phyloP scores from a whole-genome alignment of 2,329 filamentous ascomycete genomes.

The Fusarium euwallaceae region DNA sequence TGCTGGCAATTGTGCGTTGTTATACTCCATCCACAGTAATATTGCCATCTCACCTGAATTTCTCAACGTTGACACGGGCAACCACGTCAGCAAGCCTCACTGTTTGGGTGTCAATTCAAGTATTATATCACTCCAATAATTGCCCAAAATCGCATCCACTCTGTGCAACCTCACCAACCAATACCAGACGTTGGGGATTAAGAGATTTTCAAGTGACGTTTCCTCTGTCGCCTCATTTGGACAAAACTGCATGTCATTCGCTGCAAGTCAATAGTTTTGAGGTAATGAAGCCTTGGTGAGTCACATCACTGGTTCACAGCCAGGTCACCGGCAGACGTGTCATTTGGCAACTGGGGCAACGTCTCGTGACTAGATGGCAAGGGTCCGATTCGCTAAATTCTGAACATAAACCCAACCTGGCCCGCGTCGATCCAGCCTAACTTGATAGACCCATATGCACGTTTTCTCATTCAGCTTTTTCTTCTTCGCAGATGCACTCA shows the following conservation, averaged over 20 bases:
- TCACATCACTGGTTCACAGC: neutral
- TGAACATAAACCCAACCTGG: neutral
- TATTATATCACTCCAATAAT: neutral
- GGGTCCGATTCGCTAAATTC: constrained; percentile 2
- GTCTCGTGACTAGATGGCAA: constrained; percentile 1
- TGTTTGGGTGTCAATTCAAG: neutral
- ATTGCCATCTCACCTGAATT: neutral
- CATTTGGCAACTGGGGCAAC: neutral
- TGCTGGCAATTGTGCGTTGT: neutral
- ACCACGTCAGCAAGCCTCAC: neutral
- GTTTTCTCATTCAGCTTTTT: neutral
- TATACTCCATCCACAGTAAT: neutral
- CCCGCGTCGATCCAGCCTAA: neutral
- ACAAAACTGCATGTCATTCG: neutral
- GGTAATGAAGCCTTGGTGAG: neutral
- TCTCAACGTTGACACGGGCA: neutral
- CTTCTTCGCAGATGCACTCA: neutral
- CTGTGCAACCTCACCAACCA: neutral
- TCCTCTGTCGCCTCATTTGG: neutral
- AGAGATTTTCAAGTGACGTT: neutral
- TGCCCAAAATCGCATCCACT: neutral
- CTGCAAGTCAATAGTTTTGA: neutral
- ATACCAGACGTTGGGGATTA: neutral
- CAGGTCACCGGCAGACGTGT: neutral
- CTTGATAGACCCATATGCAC: neutral